phyloP scores from a whole-genome alignment of 1,139 yeast species.

The Hansenula anomala region DNA sequence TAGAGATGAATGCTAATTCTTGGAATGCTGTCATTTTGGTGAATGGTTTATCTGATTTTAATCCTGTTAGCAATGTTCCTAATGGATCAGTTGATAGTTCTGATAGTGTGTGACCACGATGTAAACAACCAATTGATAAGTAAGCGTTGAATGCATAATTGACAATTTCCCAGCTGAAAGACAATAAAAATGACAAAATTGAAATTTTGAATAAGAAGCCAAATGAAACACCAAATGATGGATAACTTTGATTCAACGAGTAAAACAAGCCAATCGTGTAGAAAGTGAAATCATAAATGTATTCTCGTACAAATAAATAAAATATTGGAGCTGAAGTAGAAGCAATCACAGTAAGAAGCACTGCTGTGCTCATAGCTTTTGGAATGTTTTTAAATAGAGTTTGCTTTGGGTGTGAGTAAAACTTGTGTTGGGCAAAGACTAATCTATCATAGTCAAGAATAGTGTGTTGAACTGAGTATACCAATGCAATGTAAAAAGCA shows the following conservation, averaged over 20 bases:
- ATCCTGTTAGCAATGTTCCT: slow-evolving; percentile 69
- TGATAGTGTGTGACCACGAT: slow-evolving; percentile 67
- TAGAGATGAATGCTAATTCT: slow-evolving; percentile 59
- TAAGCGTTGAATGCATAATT: slow-evolving; percentile 68
- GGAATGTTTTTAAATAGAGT: slow-evolving; percentile 29
- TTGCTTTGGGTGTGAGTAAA: slow-evolving; percentile 33
- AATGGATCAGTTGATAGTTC: slow-evolving; percentile 67
- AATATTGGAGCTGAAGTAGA: slow-evolving; percentile 38
- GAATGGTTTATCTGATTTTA: slow-evolving; percentile 50
- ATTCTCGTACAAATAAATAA: slow-evolving; percentile 39
- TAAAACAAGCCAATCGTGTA: slow-evolving; percentile 24
- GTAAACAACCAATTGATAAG: slow-evolving; percentile 78
- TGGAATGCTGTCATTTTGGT: slow-evolving; percentile 69
- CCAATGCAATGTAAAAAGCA: slow-evolving; percentile 34
- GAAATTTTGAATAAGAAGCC: slow-evolving; percentile 32
- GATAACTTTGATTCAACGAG: slow-evolving; percentile 31
- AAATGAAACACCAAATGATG: slow-evolving; percentile 35
- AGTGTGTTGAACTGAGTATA: slow-evolving; percentile 52
- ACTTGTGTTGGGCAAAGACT: slow-evolving; percentile 35
- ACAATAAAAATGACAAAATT: slow-evolving; percentile 35
- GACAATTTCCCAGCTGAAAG: slow-evolving; percentile 54
- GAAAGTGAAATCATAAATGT: slow-evolving; percentile 38
- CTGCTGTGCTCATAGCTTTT: slow-evolving; percentile 33
- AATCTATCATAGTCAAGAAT: slow-evolving; percentile 59
- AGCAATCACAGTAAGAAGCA: slow-evolving; percentile 30